These are phyloP conservation scores for Epicoccum nigrum DNA, from an alignment of 2,329 filamentous ascomycete species.

Conservation along the genomic window DNA sequence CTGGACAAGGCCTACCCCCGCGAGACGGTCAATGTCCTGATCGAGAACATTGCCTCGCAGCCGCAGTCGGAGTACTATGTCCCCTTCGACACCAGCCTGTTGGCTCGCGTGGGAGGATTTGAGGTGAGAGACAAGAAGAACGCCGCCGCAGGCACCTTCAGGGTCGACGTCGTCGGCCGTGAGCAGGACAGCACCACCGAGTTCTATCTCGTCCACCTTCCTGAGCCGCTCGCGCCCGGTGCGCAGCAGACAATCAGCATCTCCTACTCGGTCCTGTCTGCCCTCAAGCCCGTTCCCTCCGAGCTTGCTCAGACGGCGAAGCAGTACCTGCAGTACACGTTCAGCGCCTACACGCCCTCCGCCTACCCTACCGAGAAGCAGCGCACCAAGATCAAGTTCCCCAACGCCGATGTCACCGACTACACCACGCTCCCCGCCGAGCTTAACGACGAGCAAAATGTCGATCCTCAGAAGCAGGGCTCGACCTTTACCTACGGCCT, in stretches of 20 bases:
- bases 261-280: slow-evolving; percentile 78
- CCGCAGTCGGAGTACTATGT: slow-evolving; percentile 91
- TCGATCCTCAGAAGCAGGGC: slow-evolving; percentile 81
- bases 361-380: slow-evolving; percentile 88
- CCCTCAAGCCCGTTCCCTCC: slow-evolving; percentile 80
- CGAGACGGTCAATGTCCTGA: slow-evolving; percentile 90
- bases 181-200: slow-evolving; percentile 58
- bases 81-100: slow-evolving; percentile 78
- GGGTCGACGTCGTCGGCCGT: slow-evolving; percentile 69
- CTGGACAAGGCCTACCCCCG: slow-evolving; percentile 90
- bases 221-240: slow-evolving; percentile 74
- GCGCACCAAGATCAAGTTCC: slow-evolving; percentile 95
- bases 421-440: slow-evolving; percentile 74
- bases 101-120: slow-evolving; percentile 79
- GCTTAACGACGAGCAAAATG: slow-evolving; percentile 63
- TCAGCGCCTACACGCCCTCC: slow-evolving; percentile 83
- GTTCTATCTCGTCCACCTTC: slow-evolving; percentile 84
- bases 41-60: slow-evolving; percentile 82
- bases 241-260: slow-evolving; percentile 86
- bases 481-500: slow-evolving; percentile 88
- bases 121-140: slow-evolving; percentile 95
- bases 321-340: slow-evolving; percentile 85
- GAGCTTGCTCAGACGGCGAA: slow-evolving; percentile 81
- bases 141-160: slow-evolving; percentile 68
- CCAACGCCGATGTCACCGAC: slow-evolving; percentile 77